These are phyloP conservation scores for Microdochium nivale DNA, from an alignment of 2,329 filamentous ascomycete species.

Conservation along the genomic window DNA sequence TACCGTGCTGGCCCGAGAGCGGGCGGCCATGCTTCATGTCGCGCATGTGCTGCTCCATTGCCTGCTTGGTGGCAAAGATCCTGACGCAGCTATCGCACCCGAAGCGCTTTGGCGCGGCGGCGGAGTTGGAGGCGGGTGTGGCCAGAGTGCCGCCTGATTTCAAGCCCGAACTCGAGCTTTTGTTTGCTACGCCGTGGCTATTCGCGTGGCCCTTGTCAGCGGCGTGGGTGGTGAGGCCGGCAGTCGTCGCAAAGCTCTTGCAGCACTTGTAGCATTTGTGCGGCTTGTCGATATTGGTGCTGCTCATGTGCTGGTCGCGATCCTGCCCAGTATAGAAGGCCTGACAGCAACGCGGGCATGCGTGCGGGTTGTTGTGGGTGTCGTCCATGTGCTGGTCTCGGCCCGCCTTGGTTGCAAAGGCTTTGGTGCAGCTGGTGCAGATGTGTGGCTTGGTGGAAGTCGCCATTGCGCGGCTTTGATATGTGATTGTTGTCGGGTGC, in stretches of 20 bases:
- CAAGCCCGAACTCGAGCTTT: too few relatives aligned
- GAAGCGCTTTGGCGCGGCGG: too few relatives aligned
- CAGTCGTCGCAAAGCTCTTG: neutral
- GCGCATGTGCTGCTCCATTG: neutral
- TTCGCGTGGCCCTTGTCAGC: neutral
- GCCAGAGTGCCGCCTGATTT: too few relatives aligned
- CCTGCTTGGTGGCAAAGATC: neutral
- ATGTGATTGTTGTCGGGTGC: neutral
- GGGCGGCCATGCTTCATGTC: too few relatives aligned
- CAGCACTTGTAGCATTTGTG: neutral
- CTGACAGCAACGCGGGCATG: too few relatives aligned
- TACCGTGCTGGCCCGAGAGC: too few relatives aligned
- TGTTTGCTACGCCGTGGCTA: too few relatives aligned
- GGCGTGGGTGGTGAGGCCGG: neutral
- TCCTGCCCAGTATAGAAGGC: too few relatives aligned
- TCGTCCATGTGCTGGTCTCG: too few relatives aligned
- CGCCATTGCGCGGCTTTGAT: neutral
- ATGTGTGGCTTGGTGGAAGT: neutral
- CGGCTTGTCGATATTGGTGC: neutral
- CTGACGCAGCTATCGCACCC: neutral
- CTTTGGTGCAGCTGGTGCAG: neutral
- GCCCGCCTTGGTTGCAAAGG: neutral
- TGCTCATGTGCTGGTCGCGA: neutral
- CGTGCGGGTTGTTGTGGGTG: too few relatives aligned
- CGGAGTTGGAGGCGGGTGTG: too few relatives aligned